Evolutionary conservation across 2,329 filamentous ascomycete genomes (phyloP).

Genomic region (Berkeleyomyces basicola): DNA sequence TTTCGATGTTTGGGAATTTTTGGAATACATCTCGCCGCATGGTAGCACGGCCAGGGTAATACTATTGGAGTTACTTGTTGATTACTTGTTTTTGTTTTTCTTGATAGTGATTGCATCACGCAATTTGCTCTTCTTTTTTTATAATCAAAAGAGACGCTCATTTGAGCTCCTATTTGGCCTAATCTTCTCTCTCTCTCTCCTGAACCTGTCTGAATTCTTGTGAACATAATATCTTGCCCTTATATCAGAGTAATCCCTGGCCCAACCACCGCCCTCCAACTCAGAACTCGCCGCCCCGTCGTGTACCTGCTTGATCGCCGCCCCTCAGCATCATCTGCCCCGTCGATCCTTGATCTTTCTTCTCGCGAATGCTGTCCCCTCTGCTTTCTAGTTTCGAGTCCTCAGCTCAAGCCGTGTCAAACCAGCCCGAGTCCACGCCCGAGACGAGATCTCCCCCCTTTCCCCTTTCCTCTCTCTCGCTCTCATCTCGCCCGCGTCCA

Average conservation of each 20-base stretch:
- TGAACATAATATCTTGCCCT: neutral
- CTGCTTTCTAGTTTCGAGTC: neutral
- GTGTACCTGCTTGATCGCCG: neutral
- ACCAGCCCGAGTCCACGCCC: neutral
- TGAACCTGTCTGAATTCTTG: neutral
- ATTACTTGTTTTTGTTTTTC: neutral
- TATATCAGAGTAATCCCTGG: no score
- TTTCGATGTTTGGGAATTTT: slow-evolving; percentile 7
- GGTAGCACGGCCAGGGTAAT: neutral
- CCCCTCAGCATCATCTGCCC: neutral
- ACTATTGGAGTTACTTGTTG: slow-evolving; percentile 6
- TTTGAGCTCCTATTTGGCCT: neutral
- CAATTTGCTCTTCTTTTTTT: neutral
- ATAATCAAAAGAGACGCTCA: slow-evolving; percentile 1
- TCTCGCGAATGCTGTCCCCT: neutral
- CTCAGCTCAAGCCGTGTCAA: neutral
- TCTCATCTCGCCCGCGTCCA: neutral
- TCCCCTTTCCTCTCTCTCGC: no score
- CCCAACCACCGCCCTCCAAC: neutral
- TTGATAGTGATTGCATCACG: neutral
- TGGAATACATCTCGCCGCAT: neutral
- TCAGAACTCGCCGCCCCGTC: neutral
- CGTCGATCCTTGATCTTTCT: neutral
- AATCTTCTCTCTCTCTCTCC: neutral
- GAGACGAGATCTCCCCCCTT: no score